Evolutionary conservation across 768 basidiomycete genomes (phyloP), one percentile per base, ranked within the genome.

Genomic region (Hygrocybe punicea): DNA sequence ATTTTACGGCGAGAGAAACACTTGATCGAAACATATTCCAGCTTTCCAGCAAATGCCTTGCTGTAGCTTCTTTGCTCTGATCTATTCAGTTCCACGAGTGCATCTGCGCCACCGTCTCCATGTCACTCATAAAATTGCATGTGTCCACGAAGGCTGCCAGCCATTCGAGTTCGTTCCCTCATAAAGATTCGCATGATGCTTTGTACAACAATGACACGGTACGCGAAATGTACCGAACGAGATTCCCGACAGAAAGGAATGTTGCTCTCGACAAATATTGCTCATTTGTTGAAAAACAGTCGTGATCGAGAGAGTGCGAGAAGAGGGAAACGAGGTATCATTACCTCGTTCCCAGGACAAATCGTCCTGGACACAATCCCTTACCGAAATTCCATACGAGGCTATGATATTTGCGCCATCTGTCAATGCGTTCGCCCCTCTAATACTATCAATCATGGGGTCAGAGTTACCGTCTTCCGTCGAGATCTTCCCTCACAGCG

Each of bases 361-460:
- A 49, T 49, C 47, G 16, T 49, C 47, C 16, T 74, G 73, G 74
- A 65, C 62, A 29, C 70, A 72, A 58, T 64, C 59, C n/a, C 66
- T 73, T 35, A 60, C 59, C 17, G 68, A 71, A 42, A 72, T 73
- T 24, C 69, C 70, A 5, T 74, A 73, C 59, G 71, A 71, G 56
- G 72, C 73, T 47, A 67, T 74, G 13, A 66, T 76, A 44, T 67
- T 70, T 7, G 71, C 71, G 1, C 73, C 72, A 25, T 71, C 71
- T 44, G 67, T 76, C 51, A 73, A 73, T 55, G 67, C 71, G 0
- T 72, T 73, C 59, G 72, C 70, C 45, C 74, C 72, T 16, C 70
- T 74, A 58, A 73, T 73, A 50, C 62, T 72, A 35, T 63, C 65
- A 14, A 60, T 68, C 54, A 69, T 42, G 39, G 39, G 39, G 39